Base-by-base conservation (phyloP, 2,329 filamentous ascomycete genomes). In the Pseudogymnoascus sp. region DNA sequence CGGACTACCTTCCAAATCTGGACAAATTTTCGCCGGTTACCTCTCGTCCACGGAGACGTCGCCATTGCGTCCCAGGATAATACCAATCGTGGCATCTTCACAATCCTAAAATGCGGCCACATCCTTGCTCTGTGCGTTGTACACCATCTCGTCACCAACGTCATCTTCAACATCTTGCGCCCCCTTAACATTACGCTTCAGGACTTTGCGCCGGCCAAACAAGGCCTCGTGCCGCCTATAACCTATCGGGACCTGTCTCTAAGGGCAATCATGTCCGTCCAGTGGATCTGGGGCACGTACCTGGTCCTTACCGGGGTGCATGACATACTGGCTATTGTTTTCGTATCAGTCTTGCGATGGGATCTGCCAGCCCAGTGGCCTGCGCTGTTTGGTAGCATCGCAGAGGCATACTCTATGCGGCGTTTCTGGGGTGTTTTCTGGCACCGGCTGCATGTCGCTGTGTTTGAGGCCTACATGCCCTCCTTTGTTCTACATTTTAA, bases 351-450 rank as follows among this genome's bases (percentile, higher is more conserved):
- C 15, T 15, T 65, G 21, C 36, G 36, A 4, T 40, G 36, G 36
- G 64, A 65, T 28, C 17, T 4, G 4, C 57, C 62, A 21, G 17
- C 36, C 13, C 57, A 64, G 15, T 64, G 64, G 64, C 64, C 62
- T 5, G 44, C 62, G 13, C 57, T 65, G 2, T 65, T 61, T 11
- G 64, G 62, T 13, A 31, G 21, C 26, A 62, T 65, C 19, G 38
- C 21, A 17, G 57, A 64, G 13, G 64, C 62, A 3, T 64, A 61
- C 11, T 61, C 61, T 13, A 38, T 65, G n/a, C 57, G 64, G 23
- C 21, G 44, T 31, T 63, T 64, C 19, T 65, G 64, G 64, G 62
- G 57, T 2, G 59, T 60, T 17, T 64, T 62, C 53, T 65, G 64
- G 64, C 64, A 65, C 28, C 35, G 36, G 1, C 62, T 65, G 36